These are phyloP conservation scores for Pseudogymnoascus sp. DNA, from an alignment of 2,329 filamentous ascomycete genomes.

Conservation along the genomic window DNA sequence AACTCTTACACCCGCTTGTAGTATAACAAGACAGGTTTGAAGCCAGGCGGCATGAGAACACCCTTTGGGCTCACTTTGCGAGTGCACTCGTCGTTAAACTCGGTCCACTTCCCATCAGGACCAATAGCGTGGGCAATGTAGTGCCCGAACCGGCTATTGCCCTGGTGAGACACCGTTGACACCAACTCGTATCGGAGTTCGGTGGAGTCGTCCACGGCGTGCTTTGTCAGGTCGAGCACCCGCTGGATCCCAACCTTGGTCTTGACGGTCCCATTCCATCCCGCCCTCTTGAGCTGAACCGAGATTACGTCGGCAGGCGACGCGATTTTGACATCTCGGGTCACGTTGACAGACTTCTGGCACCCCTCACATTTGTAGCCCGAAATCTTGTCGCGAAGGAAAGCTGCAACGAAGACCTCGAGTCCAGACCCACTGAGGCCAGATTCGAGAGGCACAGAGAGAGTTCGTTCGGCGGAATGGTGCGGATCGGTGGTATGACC, in stretches of 20 bases:
- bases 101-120: constrained; percentile 14
- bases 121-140: constrained; percentile 16
- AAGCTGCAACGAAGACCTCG: constrained; percentile 17
- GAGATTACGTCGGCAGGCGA: constrained; percentile 21
- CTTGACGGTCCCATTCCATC: constrained; percentile 14
- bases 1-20: neutral
- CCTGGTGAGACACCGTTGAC: constrained; percentile 25
- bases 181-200: constrained; percentile 23
- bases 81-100: constrained; percentile 15
- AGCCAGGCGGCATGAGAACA: neutral
- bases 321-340: constrained; percentile 16
- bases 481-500: constrained; percentile 17
- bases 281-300: constrained; percentile 24
- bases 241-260: constrained; percentile 17
- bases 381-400: constrained; percentile 18
- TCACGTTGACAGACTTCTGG: constrained; percentile 10
- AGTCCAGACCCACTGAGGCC: constrained; percentile 16
- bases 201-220: constrained; percentile 11
- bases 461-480: constrained; percentile 18
- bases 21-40: constrained; percentile 1
- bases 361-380: constrained; percentile 24
- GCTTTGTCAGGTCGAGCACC: constrained; percentile 20
- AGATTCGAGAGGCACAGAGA: constrained; percentile 22
- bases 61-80: neutral
- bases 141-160: constrained; percentile 14